Evolutionary conservation across 192 early-diverging fungal genomes (phyloP), one percentile per base, ranked within the genome.

Genomic region (Lobosporangium transversale): DNA sequence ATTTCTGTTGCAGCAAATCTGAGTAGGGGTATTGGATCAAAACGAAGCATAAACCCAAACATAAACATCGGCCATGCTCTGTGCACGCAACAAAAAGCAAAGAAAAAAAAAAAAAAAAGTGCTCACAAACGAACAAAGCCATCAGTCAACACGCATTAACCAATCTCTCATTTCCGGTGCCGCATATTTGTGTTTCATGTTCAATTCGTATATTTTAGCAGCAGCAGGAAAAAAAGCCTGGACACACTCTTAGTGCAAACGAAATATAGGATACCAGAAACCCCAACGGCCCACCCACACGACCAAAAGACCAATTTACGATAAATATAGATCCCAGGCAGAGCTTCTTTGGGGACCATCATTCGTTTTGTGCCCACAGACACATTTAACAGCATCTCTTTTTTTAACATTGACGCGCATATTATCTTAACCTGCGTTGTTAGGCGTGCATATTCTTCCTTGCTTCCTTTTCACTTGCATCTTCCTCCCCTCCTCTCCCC

Each of bases 281-380:
- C 31, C 53, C 50, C 5, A 33, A 6, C 31, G 31, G 33, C 23
- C n/a, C n/a, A n/a, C n/a, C n/a, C n/a, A n/a, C n/a, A n/a, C n/a
- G n/a, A n/a, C n/a, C n/a, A n/a, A n/a, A 45, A 30, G 45, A 48
- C 48, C 47, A 27, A 61, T 49, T 36, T 20, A 61, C 29, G 47
- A 32, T 23, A 32, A 48, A 49, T 49, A 49, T 50, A 61, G 58
- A 61, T 35, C 24, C 23, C 45, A n/a, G n/a, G n/a, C n/a, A n/a
- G n/a, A n/a, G n/a, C n/a, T n/a, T n/a, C n/a, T n/a, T n/a, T n/a
- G n/a, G n/a, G n/a, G n/a, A n/a, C n/a, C n/a, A n/a, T n/a, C n/a
- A n/a, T n/a, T n/a, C n/a, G n/a, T n/a, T n/a, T n/a, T n/a, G n/a
- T n/a, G n/a, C n/a, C n/a, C n/a, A n/a, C n/a, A n/a, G n/a, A n/a